Evolutionary conservation across 2,329 filamentous ascomycete genomes (phyloP).

Genomic region (Beauveria bassiana): DNA sequence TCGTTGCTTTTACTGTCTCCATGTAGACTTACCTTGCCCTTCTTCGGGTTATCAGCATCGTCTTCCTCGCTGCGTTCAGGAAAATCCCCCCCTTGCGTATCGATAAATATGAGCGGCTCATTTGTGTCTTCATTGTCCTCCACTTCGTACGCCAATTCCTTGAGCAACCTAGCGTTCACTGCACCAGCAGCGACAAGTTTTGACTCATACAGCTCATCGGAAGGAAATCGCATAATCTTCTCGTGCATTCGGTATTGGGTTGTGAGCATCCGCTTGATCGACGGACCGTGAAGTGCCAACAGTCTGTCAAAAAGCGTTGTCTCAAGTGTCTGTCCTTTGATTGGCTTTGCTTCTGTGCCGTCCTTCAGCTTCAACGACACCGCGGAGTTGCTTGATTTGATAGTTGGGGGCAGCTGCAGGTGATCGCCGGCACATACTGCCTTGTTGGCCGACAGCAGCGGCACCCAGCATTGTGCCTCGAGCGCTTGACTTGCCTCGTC

Average conservation of each 20-base stretch:
- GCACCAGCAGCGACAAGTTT: constrained; percentile 72
- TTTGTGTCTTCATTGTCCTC: constrained; percentile 75
- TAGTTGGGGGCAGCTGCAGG: constrained; percentile 85
- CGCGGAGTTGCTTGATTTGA: constrained; percentile 67
- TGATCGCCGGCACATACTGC: constrained; percentile 91
- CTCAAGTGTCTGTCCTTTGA: constrained; percentile 60
- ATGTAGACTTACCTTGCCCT: constrained; percentile 36
- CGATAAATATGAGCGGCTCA: constrained; percentile 86
- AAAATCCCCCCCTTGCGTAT: constrained; percentile 92
- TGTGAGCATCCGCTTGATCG: constrained; percentile 89
- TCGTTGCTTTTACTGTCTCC: constrained; percentile 80
- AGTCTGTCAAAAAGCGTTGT: constrained; percentile 91
- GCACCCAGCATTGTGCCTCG: constrained; percentile 96
- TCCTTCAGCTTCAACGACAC: constrained; percentile 30
- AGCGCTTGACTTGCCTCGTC: constrained; percentile 94
- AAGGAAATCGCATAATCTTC: constrained; percentile 90
- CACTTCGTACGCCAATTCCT: constrained; percentile 70
- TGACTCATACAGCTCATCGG: constrained; percentile 76
- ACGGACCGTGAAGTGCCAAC: constrained; percentile 68
- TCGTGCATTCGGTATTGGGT: constrained; percentile 99
- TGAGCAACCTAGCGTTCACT: constrained; percentile 69
- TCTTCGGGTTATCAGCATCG: constrained; percentile 40
- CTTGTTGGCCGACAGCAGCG: constrained; percentile 72
- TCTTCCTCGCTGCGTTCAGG: constrained; percentile 74
- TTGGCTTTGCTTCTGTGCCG: constrained; percentile 28